Evolutionary conservation across 2,329 filamentous ascomycete species (phyloP).

Genomic region (Onygenales sp.): DNA sequence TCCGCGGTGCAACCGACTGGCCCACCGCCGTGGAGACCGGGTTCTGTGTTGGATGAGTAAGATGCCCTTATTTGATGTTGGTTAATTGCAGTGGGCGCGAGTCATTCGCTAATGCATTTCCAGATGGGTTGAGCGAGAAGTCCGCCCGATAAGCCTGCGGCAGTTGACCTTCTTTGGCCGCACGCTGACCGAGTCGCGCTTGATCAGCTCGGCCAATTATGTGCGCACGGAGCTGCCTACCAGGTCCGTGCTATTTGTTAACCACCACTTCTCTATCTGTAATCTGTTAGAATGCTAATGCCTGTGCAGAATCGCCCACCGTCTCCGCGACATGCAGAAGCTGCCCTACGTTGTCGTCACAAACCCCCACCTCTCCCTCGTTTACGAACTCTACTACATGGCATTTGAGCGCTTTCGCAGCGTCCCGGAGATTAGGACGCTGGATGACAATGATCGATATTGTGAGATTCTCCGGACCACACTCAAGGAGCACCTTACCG

Average conservation of each 20-base stretch:
- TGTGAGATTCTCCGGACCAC: slow-evolving; percentile 72
- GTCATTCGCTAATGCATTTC: neutral
- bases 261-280: neutral
- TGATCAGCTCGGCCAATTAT: slow-evolving; percentile 95
- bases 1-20: slow-evolving; percentile 15
- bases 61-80: slow-evolving; percentile 8
- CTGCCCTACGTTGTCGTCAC: slow-evolving; percentile 91
- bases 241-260: slow-evolving; percentile 40
- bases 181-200: slow-evolving; percentile 76
- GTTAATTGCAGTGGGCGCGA: slow-evolving; percentile 14
- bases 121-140: slow-evolving; percentile 89
- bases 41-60: slow-evolving; percentile 52
- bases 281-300: neutral
- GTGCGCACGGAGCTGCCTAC: slow-evolving; percentile 90
- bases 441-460: slow-evolving; percentile 83
- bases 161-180: slow-evolving; percentile 97
- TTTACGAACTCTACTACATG: slow-evolving; percentile 93
- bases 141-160: slow-evolving; percentile 87
- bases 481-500: slow-evolving; percentile 77
- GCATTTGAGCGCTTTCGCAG: slow-evolving; percentile 90
- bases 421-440: slow-evolving; percentile 68
- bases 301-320: slow-evolving; percentile 65
- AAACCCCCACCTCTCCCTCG: slow-evolving; percentile 87
- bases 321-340: slow-evolving; percentile 93
- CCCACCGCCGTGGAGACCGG: slow-evolving; percentile 48